Percentiles rank a stretch among this genome's conserved stretches.
Conservation (phyloP, 2,329 filamentous ascomycete species). For the Hymenoscyphus fraxineus region DNA sequence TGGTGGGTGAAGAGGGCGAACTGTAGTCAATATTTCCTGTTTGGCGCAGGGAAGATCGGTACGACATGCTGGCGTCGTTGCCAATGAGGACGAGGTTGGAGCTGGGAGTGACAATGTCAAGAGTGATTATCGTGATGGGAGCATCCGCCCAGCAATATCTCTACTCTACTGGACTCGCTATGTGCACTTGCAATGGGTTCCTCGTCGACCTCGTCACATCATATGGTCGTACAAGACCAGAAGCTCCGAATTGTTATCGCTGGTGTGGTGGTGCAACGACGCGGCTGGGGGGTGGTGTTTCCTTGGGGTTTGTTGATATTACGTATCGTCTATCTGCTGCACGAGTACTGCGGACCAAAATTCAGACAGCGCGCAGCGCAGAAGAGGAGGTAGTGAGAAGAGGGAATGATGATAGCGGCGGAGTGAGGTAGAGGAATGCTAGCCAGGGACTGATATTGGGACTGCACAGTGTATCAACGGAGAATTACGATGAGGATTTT, state of each 20-base stretch:
- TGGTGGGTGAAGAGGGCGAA: slow-evolving; percentile 34
- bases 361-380: slow-evolving; percentile 25
- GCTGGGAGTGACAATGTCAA: slow-evolving; percentile 5
- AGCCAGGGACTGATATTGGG: background rate
- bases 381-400: background rate
- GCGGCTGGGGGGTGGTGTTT: slow-evolving; percentile 12
- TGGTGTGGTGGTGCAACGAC: slow-evolving; percentile 6
- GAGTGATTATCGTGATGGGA: slow-evolving; percentile 15
- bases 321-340: background rate
- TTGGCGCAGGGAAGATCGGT: slow-evolving; percentile 57
- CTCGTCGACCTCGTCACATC: background rate
- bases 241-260: slow-evolving; percentile 7
- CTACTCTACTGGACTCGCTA: background rate
- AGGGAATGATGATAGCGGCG: slow-evolving; percentile 14
- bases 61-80: slow-evolving; percentile 25
- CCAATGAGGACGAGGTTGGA: background rate
- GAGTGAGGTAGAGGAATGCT: slow-evolving; percentile 22
- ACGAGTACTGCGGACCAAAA: slow-evolving; percentile 9
- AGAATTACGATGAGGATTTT: slow-evolving; percentile 9
- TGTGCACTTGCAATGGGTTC: background rate
- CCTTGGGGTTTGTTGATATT: slow-evolving; percentile 17
- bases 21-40: slow-evolving; percentile 48
- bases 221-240: slow-evolving; percentile 19
- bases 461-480: slow-evolving; percentile 1
- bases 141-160: slow-evolving; percentile 4